Base-by-base conservation (phyloP, 2,329 filamentous ascomycete species). In the Tolypocladium tropicale region DNA sequence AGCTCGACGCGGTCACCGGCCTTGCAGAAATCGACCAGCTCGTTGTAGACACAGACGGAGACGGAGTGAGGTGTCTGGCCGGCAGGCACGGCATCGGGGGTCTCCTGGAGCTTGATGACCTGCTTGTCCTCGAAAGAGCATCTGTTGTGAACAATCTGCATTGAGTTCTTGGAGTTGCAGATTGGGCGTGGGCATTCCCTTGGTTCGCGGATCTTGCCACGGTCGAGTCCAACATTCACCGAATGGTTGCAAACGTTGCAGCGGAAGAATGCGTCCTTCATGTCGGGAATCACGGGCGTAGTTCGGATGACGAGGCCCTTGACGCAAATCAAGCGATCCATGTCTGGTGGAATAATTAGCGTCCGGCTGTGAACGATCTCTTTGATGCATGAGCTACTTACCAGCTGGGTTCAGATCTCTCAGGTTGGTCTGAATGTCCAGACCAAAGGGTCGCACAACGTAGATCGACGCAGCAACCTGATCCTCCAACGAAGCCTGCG, bases 261-360 rank as follows among this genome's bases (percentile, higher is more conserved):
- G 60, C 90, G 88, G 82, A 99, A 99, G 75, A 96, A 96, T 0
- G 94, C 94, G 68, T 96, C 90, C 74, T 95, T 96, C 95, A 99
- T 99, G 65, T 99, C 94, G 0, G 94, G 94, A 61, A 99, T 97
- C 61, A 99, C 89, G 0, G 94, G 91, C 0, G 94, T 97, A 3
- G 94, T 89, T 59, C 94, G 86, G 66, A 99, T 99, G 58, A 99
- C 94, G 18, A 99, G 79, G 50, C 94, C 94, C 73, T 97, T 99
- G 72, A 99, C 86, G 62, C 87, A 90, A 62, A 99, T 87, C 61
- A 99, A 82, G 68, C 95, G 95, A 73, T 99, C 95, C 83, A 97
- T 96, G 67, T 97, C 90, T 81, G 63, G 30, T 6, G 1, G 14
- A 7, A 33, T 53, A 32, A 59, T 60, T 53, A 41, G 36, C 10